Evolutionary conservation across 2,329 filamentous ascomycete genomes (phyloP).

Genomic region (Sarocladiaceae sp.): DNA sequence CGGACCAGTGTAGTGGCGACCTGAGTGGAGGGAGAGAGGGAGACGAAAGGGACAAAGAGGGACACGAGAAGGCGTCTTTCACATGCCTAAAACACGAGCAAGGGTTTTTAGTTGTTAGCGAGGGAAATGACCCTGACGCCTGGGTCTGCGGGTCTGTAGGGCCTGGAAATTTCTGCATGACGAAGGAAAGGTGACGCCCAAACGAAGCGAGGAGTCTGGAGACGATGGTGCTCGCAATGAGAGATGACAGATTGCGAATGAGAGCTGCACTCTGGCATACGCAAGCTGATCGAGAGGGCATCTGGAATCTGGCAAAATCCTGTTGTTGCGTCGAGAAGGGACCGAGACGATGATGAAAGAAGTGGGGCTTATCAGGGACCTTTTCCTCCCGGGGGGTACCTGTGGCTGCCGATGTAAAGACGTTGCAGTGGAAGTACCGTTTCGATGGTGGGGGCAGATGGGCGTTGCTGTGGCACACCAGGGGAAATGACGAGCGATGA

Average conservation of each 20-base stretch:
- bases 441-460: not conserved
- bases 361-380: conserved; percentile 9
- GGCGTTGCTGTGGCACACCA: conserved; percentile 5
- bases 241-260: not conserved
- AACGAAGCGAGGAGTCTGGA: too few relatives aligned
- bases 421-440: not conserved
- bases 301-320: conserved; percentile 5
- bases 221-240: too few relatives aligned
- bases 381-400: conserved; percentile 6
- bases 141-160: conserved; percentile 1
- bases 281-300: too few relatives aligned
- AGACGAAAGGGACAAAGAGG: too few relatives aligned
- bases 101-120: too few relatives aligned
- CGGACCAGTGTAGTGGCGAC: too few relatives aligned
- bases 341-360: conserved; percentile 2
- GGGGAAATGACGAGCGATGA: conserved; percentile 1
- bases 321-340: conserved; percentile 6
- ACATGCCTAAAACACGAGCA: conserved; percentile 7
- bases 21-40: not conserved
- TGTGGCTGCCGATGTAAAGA: not conserved
- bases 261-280: too few relatives aligned
- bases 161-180: not conserved
- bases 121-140: conserved; percentile 4
- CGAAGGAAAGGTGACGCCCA: not conserved
- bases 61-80: conserved; percentile 2